Evolutionary conservation across 148 eudicot species (phyloP), one percentile per base, ranked within the genome.

Genomic region (Dianthus caryophyllus): DNA sequence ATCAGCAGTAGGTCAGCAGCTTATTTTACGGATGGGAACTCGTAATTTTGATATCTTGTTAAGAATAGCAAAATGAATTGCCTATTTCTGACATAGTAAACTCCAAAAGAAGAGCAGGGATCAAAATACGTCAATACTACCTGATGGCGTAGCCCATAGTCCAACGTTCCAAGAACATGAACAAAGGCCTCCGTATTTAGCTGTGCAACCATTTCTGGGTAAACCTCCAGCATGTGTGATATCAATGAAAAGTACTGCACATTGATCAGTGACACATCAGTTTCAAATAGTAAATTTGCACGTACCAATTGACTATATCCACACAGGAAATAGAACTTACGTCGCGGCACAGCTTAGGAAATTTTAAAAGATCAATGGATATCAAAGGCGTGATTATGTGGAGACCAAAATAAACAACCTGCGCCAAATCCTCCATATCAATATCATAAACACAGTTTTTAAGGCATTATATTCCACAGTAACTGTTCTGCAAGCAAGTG

Each of bases 181-280:
- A 70, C 70, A 66, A 90, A 90, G 38, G 97, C 92, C 66, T 88
- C 95, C 60, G 69, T 65, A 67, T 75, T 90, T 76, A 94, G 77
- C 70, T 88, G 85, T 9, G 84, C 75, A 63, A 90, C 80, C 91
- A 94, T 86, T 80, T 94, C 97, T 17, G 97, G 99, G 73, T 94
- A 88, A 66, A 90, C 97, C 81, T 94, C 99, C 84, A 94, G 82
- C 96, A 94, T 80, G 77, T 94, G 96, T 25, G 99, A 90, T 63
- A 94, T 80, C 74, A 94, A 79, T 0, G 88, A 84, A 76, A 94
- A 90, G 71, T 88, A 90, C 99, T 94, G 87, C 78, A 69, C 38
- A 61, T 16, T 27, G 53, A 61, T 59, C 41, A 54, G 30, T 25
- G 41, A 59, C 31, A 59, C 11, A 25, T 70, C 73, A 71, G 57